phyloP scores from a whole-genome alignment of 352 stramenopile genomes.

The Elongisporangium anandrum region DNA sequence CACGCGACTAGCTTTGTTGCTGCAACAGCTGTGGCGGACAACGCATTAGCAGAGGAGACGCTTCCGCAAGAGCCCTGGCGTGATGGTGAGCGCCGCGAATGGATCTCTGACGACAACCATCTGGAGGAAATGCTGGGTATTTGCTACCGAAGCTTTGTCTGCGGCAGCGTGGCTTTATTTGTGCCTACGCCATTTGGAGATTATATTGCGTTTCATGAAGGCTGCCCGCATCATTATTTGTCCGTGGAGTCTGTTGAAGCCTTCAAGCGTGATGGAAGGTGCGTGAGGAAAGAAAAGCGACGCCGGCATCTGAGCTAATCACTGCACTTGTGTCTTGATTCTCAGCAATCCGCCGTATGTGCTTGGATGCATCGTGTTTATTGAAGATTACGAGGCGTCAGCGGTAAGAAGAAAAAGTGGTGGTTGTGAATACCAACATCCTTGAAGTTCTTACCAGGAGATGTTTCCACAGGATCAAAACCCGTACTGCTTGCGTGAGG shows the following conservation, averaged over 20 bases:
- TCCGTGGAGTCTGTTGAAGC: conserved; percentile 75
- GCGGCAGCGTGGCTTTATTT: conserved; percentile 68
- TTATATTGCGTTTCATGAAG: conserved; percentile 86
- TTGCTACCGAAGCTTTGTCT: conserved; percentile 80
- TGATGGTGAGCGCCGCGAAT: conserved; percentile 32
- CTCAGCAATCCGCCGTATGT: conserved; percentile 66
- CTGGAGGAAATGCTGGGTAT: conserved; percentile 74
- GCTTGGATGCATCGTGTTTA: conserved; percentile 77
- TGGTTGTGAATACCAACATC: conserved; percentile 2
- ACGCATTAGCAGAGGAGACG: neutral
- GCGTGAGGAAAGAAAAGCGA: neutral
- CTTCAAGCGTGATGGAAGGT: conserved; percentile 56
- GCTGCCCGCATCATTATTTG: conserved; percentile 76
- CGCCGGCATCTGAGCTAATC: conserved; percentile 2
- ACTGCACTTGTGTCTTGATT: conserved; percentile 1
- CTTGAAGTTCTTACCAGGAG: conserved; percentile 3
- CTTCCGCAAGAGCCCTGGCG: conserved; percentile 11
- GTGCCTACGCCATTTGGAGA: conserved; percentile 77
- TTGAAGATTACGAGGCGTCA: conserved; percentile 71
- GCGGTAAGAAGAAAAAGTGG: conserved; percentile 17
- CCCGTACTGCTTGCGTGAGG: conserved; percentile 64
- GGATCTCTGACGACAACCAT: conserved; percentile 53
- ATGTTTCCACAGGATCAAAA: conserved; percentile 37
- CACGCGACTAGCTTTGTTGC: neutral
- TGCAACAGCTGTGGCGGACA: conserved; percentile 10